phyloP scores from a whole-genome alignment of 768 basidiomycete species.

The Kwoniella mangroviensis region DNA sequence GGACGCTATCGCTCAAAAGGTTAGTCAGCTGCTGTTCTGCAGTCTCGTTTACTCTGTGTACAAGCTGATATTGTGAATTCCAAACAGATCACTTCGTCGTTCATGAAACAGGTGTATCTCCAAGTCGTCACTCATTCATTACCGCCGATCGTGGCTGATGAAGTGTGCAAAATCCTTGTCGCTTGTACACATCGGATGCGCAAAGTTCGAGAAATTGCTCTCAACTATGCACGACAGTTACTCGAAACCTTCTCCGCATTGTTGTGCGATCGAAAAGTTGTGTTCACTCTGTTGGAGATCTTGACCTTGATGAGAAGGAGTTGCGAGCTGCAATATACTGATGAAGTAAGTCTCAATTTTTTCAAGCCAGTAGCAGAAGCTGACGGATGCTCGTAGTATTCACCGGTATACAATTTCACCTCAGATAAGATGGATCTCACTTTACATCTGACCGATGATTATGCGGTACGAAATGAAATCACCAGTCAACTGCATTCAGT shows the following conservation, averaged over 20 bases:
- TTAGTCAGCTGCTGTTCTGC: conserved; percentile 48
- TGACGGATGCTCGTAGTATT: conserved; percentile 66
- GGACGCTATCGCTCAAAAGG: conserved; percentile 86
- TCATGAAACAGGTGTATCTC: conserved; percentile 70
- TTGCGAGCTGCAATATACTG: conserved; percentile 85
- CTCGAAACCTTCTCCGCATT: conserved; percentile 91
- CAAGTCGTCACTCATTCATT: conserved; percentile 81
- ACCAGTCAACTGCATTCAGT: conserved; percentile 73
- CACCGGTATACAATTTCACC: conserved; percentile 79
- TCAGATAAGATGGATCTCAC: conserved; percentile 77
- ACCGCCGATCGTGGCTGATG: conserved; percentile 69
- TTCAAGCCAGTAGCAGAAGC: not conserved
- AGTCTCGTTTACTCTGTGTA: not conserved
- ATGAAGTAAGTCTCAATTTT: conserved; percentile 69
- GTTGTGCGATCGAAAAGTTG: conserved; percentile 85
- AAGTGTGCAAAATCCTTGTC: conserved; percentile 76
- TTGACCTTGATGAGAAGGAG: conserved; percentile 84
- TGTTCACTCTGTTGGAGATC: conserved; percentile 87
- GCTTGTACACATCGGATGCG: conserved; percentile 79
- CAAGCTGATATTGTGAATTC: not conserved
- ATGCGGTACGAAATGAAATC: conserved; percentile 81
- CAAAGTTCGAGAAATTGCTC: conserved; percentile 79
- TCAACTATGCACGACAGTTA: conserved; percentile 79
- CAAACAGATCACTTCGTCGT: conserved; percentile 75
- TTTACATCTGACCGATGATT: conserved; percentile 82